Base-by-base conservation (phyloP, 305 asterid species). In the Lippia alba region DNA sequence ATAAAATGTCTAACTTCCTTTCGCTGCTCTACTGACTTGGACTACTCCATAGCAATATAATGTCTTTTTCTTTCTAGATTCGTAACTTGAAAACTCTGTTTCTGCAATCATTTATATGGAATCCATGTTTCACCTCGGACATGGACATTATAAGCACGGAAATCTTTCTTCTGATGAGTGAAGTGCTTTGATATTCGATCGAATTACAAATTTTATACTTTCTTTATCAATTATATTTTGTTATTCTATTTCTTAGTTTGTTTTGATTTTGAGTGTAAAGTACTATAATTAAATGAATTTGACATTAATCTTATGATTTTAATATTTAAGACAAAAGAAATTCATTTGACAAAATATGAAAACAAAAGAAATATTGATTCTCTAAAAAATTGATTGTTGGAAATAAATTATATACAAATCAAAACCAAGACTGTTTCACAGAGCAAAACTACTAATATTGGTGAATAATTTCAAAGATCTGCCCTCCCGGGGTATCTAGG, bases 1-100 rank as follows among this genome's bases (percentile, higher is more conserved):
- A 30, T 15, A 39, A 19, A 65, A 50, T 70, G 9, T 39, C 55
- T n/a, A 51, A 51, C 65, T 59, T 59, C 60, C 5, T 14, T 39
- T n/a, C 7, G 16, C 32, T 36, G 33, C 48, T 24, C 2, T 24
- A 61, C 54, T 18, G 36, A 40, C 66, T 60, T 34, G 4, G 39
- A 11, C 33, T 60, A 30, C 44, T 30, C 8, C 19, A 9, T 8
- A 5, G 15, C 57, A 24, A 24, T 24, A 24, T 24, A 24, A 24
- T 24, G 30, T 12, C 46, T 16, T 57, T 41, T 2, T 61, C 60
- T 53, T 53, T 17, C 44, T 32, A 39, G 20, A 30, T 45, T 68
- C 9, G 2, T 12, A 44, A 54, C 6, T 60, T 41, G 5, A 67
- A 50, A 3, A 14, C 5, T 0, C 5, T 0, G 30, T 46, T 46